phyloP scores from a whole-genome alignment of 2,329 filamentous ascomycete species.

The Xylariales sp. region DNA sequence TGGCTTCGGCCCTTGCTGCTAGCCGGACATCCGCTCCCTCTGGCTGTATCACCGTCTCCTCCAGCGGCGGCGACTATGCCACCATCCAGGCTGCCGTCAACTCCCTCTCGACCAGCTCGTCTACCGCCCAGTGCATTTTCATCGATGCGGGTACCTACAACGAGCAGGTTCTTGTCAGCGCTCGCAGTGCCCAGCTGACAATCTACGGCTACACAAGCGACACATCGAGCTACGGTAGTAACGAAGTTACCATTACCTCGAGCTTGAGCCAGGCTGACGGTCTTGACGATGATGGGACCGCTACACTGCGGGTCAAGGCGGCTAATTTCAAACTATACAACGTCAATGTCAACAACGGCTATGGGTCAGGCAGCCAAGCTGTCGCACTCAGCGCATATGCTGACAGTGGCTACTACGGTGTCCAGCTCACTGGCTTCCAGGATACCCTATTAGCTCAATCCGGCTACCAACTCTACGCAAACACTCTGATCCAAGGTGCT shows the following conservation, averaged over 20 bases:
- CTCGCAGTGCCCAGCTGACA: constrained; percentile 42
- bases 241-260: constrained; percentile 50
- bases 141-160: constrained; percentile 55
- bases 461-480: constrained; percentile 43
- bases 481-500: constrained; percentile 39
- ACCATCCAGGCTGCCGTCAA: constrained; percentile 52
- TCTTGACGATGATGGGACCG: constrained; percentile 47
- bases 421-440: constrained; percentile 40
- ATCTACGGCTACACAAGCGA: constrained; percentile 55
- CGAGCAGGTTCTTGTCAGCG: constrained; percentile 52
- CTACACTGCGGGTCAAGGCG: constrained; percentile 39
- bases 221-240: constrained; percentile 46
- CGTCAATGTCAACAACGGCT: constrained; percentile 44
- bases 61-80: constrained; percentile 29
- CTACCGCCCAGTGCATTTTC: constrained; percentile 54
- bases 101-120: constrained; percentile 46
- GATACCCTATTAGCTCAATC: constrained; percentile 42
- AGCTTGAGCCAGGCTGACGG: constrained; percentile 41
- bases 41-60: constrained; percentile 44
- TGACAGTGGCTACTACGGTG: constrained; percentile 42
- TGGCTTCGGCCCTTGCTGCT: constrained; percentile 20
- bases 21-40: constrained; percentile 35
- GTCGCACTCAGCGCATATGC: constrained; percentile 39
- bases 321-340: constrained; percentile 57
- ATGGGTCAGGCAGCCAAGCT: constrained; percentile 40